A percentile compares a stretch with the other conserved stretches of the same genome.
Evolutionary conservation across 2,329 filamentous ascomycete genomes (phyloP).

Genomic region (Didymellaceae sp.): DNA sequence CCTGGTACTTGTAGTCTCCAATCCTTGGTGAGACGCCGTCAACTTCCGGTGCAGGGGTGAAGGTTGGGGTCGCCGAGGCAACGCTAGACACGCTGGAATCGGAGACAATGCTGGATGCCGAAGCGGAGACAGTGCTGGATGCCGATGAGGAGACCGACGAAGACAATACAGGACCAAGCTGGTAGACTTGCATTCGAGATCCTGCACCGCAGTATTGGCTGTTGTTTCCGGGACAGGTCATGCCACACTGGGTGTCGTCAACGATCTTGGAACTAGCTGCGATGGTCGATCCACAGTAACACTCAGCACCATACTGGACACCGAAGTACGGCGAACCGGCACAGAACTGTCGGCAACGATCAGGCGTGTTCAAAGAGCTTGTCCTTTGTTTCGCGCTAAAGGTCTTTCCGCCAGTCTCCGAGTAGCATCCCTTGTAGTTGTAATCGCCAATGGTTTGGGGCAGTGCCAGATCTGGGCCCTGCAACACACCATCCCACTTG

Average conservation of each 20-base stretch:
- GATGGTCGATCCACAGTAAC: slow-evolving; percentile 13
- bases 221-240: slow-evolving; percentile 15
- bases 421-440: slow-evolving; percentile 21
- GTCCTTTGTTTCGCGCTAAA: slow-evolving; percentile 11
- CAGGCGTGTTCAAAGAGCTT: slow-evolving; percentile 12
- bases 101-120: background rate
- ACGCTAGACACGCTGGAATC: background rate
- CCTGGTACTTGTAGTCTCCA: slow-evolving; percentile 1
- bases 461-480: slow-evolving; percentile 24
- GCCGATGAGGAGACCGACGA: background rate
- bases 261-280: slow-evolving; percentile 4
- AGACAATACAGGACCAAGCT: background rate
- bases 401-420: slow-evolving; percentile 18
- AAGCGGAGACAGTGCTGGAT: background rate
- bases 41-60: background rate
- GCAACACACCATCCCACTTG: slow-evolving; percentile 29
- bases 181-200: slow-evolving; percentile 16
- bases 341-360: slow-evolving; percentile 31
- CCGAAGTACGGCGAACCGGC: slow-evolving; percentile 38
- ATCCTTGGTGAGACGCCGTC: slow-evolving; percentile 3
- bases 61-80: background rate
- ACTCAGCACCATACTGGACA: slow-evolving; percentile 38
- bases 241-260: slow-evolving; percentile 5
- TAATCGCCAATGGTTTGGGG: slow-evolving; percentile 21
- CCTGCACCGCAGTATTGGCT: slow-evolving; percentile 15